phyloP scores from a whole-genome alignment of 495 filamentous ascomycete species.

The Penicillium taxi region DNA sequence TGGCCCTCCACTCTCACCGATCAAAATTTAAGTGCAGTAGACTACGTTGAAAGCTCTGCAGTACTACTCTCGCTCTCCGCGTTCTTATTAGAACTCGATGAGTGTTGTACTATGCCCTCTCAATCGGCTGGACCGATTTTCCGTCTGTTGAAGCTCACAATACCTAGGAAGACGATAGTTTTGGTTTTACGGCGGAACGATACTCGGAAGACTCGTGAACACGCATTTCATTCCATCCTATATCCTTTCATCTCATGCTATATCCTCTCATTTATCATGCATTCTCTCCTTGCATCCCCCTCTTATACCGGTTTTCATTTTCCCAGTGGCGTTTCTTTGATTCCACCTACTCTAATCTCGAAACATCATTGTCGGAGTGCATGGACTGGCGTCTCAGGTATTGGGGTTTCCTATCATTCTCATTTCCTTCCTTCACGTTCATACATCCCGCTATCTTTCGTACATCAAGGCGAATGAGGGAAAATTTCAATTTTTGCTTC shows the following conservation, averaged over 20 bases:
- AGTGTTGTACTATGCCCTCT: not conserved
- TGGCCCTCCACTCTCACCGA: slow-evolving; percentile 68
- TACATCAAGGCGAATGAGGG: no score
- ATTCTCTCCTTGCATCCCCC: slow-evolving; percentile 1
- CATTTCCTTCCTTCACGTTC: not conserved
- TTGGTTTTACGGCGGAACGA: slow-evolving; percentile 2
- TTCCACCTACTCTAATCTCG: slow-evolving; percentile 2
- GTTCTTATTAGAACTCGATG: not conserved
- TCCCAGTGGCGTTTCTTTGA: slow-evolving; percentile 2
- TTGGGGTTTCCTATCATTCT: slow-evolving; percentile 3
- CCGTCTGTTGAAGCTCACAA: slow-evolving; percentile 3
- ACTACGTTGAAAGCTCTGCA: not conserved
- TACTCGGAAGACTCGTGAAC: no score
- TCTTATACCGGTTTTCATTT: slow-evolving; percentile 1
- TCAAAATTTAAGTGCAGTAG: slow-evolving; percentile 38
- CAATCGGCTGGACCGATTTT: slow-evolving; percentile 18
- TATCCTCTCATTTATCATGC: not conserved
- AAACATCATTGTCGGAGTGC: slow-evolving; percentile 13
- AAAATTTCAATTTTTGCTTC: no score
- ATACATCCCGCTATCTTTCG: slow-evolving; percentile 3
- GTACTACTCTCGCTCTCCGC: not conserved
- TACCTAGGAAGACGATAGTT: slow-evolving; percentile 7
- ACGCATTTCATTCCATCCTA: not conserved
- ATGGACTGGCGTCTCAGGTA: slow-evolving; percentile 14
- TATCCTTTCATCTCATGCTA: not conserved